Conservation (phyloP, 1,284 basidiomycete genomes). For the Ustilago cynodontis region DNA sequence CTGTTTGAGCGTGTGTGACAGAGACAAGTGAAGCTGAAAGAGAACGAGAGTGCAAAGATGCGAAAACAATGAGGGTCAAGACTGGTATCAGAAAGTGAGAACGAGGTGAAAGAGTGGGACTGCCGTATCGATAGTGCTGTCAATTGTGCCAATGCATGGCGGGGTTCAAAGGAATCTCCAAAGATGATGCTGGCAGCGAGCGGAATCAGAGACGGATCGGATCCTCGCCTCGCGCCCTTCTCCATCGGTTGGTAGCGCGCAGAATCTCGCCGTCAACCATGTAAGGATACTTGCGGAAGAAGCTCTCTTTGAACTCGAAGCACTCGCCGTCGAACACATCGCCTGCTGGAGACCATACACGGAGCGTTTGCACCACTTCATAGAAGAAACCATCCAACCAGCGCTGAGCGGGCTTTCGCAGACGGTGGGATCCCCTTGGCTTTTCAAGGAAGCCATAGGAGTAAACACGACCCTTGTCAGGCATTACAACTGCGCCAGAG, state of each 20-base stretch:
- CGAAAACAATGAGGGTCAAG: not conserved
- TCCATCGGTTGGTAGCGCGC: slow-evolving; percentile 49
- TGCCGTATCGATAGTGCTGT: not conserved
- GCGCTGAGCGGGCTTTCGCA: slow-evolving; percentile 47
- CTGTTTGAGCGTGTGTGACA: not conserved
- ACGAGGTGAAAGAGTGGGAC: not conserved
- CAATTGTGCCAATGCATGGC: too few species aligned
- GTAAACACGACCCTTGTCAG: slow-evolving; percentile 45
- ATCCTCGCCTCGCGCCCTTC: slow-evolving; percentile 46
- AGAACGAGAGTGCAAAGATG: slow-evolving; percentile 4
- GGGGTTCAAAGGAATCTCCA: too few species aligned
- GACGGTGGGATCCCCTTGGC: slow-evolving; percentile 45
- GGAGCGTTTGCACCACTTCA: slow-evolving; percentile 42
- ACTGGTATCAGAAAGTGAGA: not conserved
- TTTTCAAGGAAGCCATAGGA: slow-evolving; percentile 49
- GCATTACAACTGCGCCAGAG: slow-evolving; percentile 28
- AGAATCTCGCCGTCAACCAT: slow-evolving; percentile 53
- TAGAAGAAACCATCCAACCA: slow-evolving; percentile 49
- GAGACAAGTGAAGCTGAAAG: not conserved
- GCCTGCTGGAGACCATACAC: slow-evolving; percentile 48
- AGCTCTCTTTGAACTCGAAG: slow-evolving; percentile 54
- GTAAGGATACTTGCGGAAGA: slow-evolving; percentile 54
- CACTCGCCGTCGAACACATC: slow-evolving; percentile 53
- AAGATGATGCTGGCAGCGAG: not conserved
- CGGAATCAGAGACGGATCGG: slow-evolving; percentile 46